Conservation (phyloP, 1,284 basidiomycete genomes). For the Gomphus sp. region DNA sequence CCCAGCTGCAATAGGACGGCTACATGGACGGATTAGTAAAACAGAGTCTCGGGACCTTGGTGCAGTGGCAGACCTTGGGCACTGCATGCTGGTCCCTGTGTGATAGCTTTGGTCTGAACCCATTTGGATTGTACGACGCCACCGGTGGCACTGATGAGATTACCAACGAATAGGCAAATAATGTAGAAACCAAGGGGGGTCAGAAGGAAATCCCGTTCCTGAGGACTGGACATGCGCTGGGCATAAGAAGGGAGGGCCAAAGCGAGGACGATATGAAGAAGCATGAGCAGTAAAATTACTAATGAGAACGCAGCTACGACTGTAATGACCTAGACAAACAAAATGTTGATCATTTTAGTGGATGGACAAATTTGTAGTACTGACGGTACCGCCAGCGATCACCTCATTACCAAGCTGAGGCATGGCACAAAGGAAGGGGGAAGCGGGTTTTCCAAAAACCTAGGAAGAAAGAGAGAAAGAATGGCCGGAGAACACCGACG, state of each 20-base stretch:
- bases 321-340: constrained; percentile 35
- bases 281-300: constrained; percentile 26
- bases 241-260: constrained; percentile 19
- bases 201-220: constrained; percentile 54
- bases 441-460: constrained; percentile 20
- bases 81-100: constrained; percentile 34
- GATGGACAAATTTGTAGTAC: constrained; percentile 12
- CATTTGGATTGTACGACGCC: constrained; percentile 42
- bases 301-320: constrained; percentile 43
- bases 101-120: constrained; percentile 34
- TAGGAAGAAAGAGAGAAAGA: constrained; percentile 23
- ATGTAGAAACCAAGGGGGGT: constrained; percentile 63
- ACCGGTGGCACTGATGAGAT: constrained; percentile 41
- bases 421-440: constrained; percentile 21
- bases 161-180: constrained; percentile 49
- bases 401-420: constrained; percentile 18
- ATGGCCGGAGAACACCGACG: constrained; percentile 14
- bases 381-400: constrained; percentile 35
- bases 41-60: background rate
- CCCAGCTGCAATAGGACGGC: constrained; percentile 1
- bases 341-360: background rate
- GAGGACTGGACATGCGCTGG: constrained; percentile 15
- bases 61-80: constrained; percentile 41
- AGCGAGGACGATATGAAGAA: constrained; percentile 34
- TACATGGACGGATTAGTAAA: background rate